Conservation (phyloP, 176 grass and related monocot species). For the Hyparrhenia diplandra region DNA sequence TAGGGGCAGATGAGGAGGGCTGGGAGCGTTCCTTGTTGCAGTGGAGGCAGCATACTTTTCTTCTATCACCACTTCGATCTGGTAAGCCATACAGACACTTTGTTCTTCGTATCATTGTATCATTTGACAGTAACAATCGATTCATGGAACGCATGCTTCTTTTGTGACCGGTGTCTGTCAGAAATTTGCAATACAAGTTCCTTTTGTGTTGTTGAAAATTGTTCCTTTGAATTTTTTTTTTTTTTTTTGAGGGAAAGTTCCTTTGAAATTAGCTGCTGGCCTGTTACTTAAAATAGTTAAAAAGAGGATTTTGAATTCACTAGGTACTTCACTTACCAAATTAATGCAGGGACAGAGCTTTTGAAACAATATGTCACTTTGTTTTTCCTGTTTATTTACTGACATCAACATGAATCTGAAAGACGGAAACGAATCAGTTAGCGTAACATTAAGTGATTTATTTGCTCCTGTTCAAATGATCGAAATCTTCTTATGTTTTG, state of each 20-base stretch:
- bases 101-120: neutral
- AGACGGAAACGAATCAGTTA: too few species aligned
- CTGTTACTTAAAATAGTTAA: neutral
- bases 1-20: neutral
- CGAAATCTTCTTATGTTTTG: too few species aligned
- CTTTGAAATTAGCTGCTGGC: neutral
- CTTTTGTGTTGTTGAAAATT: neutral
- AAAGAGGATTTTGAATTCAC: too few species aligned
- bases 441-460: too few species aligned
- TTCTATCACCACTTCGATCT: conserved; percentile 19
- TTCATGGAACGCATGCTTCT: neutral
- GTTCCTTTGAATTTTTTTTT: too few species aligned
- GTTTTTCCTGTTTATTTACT: neutral
- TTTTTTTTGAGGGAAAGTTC: too few species aligned
- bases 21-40: neutral
- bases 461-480: too few species aligned
- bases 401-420: too few species aligned
- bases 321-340: neutral
- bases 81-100: neutral
- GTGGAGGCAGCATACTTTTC: conserved; percentile 17
- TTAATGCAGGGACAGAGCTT: neutral
- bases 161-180: neutral
- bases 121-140: neutral
- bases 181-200: neutral
- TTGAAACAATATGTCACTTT: neutral